These are phyloP conservation scores for Arxiozyma heterogenica DNA, from an alignment of 1,139 yeast genomes.

Conservation along the genomic window DNA sequence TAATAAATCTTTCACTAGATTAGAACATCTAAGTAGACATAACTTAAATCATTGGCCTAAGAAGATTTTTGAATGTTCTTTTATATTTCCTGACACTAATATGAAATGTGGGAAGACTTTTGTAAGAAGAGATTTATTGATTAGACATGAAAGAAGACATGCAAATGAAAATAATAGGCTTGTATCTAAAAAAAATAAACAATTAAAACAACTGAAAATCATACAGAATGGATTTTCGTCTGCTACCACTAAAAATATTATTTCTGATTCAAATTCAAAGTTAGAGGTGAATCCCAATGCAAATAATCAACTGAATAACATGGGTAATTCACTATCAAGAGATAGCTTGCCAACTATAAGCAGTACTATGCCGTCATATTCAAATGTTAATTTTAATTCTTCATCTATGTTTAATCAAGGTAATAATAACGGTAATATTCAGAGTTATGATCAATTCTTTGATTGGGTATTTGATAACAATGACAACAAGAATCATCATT, in stretches of 20 bases:
- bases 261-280: not conserved
- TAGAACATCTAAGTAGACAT: conserved; percentile 34
- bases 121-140: conserved; percentile 47
- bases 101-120: conserved; percentile 46
- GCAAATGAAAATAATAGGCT: conserved; percentile 12
- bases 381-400: not conserved
- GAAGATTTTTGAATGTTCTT: conserved; percentile 41
- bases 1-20: conserved; percentile 32
- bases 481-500: conserved; percentile 7
- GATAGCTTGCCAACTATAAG: not conserved
- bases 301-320: not conserved
- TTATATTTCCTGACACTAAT: conserved; percentile 26
- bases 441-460: conserved; percentile 14
- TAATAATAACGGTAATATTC: not conserved
- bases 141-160: conserved; percentile 47
- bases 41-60: conserved; percentile 36
- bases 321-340: not conserved
- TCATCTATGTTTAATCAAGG: not conserved
- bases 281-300: not conserved
- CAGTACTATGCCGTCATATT: not conserved
- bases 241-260: not conserved
- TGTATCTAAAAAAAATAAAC: not conserved
- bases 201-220: not conserved
- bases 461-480: conserved; percentile 20
- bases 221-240: not conserved